phyloP scores from a whole-genome alignment of 257 asterid species.

The Forsythia suspensa region DNA sequence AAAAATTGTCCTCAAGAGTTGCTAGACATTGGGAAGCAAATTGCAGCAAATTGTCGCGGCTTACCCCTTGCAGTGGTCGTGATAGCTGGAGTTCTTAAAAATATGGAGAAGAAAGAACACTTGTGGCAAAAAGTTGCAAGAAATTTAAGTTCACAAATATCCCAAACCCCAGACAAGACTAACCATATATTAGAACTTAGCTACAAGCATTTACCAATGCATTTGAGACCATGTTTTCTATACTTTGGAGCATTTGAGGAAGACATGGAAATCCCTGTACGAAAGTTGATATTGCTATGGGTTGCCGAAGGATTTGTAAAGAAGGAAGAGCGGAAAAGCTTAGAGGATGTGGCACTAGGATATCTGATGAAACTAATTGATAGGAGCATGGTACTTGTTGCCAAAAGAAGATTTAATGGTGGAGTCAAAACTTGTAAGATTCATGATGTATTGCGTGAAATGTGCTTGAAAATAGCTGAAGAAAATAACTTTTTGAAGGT shows the following conservation, averaged over 20 bases:
- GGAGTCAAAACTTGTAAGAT: not conserved
- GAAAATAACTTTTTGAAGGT: not conserved
- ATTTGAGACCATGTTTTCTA: not conserved
- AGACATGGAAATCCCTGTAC: not conserved
- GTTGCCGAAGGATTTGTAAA: not conserved
- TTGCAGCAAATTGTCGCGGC: slow-evolving; percentile 7
- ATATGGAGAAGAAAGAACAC: slow-evolving; percentile 1
- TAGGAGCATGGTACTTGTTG: not conserved
- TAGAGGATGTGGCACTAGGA: not conserved
- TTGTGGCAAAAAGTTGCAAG: not conserved
- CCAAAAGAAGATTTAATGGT: not conserved
- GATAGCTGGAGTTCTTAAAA: slow-evolving; percentile 6
- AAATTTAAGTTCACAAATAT: not conserved
- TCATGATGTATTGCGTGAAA: slow-evolving; percentile 19
- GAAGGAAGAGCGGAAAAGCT: not conserved
- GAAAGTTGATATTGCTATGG: not conserved
- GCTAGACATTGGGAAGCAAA: not conserved
- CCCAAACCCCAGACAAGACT: not conserved
- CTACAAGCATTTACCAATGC: not conserved
- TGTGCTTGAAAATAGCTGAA: not conserved
- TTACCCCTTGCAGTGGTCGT: slow-evolving; percentile 6
- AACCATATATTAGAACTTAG: not conserved
- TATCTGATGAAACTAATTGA: not conserved
- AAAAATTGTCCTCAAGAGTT: not conserved
- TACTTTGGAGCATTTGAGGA: not conserved